Evolutionary conservation across 2,329 filamentous ascomycete species (phyloP), one percentile per base, ranked within the genome.

Genomic region (Berkeleyomyces rouxiae): DNA sequence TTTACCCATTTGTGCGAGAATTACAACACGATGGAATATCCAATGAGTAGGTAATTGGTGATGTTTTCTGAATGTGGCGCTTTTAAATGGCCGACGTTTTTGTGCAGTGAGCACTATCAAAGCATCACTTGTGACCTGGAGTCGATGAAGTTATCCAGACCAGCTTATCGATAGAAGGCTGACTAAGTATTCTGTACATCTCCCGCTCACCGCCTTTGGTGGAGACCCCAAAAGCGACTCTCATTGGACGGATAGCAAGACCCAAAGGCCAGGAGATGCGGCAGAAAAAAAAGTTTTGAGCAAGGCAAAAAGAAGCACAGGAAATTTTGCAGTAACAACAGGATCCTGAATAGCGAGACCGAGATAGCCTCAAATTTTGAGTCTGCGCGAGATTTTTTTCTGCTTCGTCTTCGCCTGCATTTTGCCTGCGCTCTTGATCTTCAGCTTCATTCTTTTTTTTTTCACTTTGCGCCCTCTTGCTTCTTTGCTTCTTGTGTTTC

Each of bases 221-320:
- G 63, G 55, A 42, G 55, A 36, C 46, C 3, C 11, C 37, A 43
- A 2, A 31, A 23, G 11, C 3, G 31, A 40, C 31, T 61, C 37
- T 61, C 36, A 64, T 64, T 64, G 63, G 63, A 7, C 23, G 40
- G 58, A 59, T 49, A 57, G 42, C 36, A 10, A 1, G 46, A 16
- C 16, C 13, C 23, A 23, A 23, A 44, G 13, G 10, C 36, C 58
- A 63, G 66, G 61, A 49, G 61, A 58, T 61, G 60, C 58, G 66
- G 65, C 65, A 65, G 66, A 63, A 65, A 65, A 64, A 65, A 65
- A 65, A 65, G 64, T 65, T 65, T 55, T 65, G 62, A 63, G 63
- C 42, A 31, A 39, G 63, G 58, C 31, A 13, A 43, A 63, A 31
- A 53, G 37, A 42, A 39, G 13, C 49, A 59, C 61, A 31, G 63